A percentile compares a stretch with the other conserved stretches of the same genome.
These are phyloP conservation scores for Pittosporum tobira DNA, from an alignment of 129 eudicot species.

Conservation along the genomic window DNA sequence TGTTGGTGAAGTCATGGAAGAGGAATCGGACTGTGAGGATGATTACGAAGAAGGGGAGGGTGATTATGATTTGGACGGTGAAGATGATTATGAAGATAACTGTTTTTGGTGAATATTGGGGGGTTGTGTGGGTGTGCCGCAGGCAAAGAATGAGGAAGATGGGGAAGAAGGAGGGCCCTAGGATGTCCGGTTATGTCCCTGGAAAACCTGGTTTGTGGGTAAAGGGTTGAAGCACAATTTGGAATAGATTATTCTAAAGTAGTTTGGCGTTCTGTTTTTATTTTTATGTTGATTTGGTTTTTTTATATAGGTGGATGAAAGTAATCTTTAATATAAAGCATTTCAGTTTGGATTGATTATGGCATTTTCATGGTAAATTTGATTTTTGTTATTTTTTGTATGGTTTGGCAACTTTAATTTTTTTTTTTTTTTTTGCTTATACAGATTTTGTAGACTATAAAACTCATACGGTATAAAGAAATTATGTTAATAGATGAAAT, in stretches of 20 bases:
- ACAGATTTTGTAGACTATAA: no score
- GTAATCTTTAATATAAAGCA: no score
- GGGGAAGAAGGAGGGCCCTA: slow-evolving; percentile 63
- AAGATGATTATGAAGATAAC: slow-evolving; percentile 17
- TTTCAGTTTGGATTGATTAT: no score
- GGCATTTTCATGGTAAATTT: no score
- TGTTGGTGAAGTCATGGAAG: slow-evolving; percentile 20
- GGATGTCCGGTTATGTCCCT: slow-evolving; percentile 40
- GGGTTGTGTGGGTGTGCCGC: no score
- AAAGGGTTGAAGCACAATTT: slow-evolving; percentile 58
- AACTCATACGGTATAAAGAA: no score
- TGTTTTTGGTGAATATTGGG: slow-evolving; percentile 41
- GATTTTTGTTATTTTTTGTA: no score
- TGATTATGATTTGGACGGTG: no score
- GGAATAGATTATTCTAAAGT: background rate
- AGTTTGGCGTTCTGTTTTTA: background rate
- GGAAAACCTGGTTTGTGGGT: slow-evolving; percentile 58
- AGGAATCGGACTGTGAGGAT: slow-evolving; percentile 3
- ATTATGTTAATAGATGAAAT: no score
- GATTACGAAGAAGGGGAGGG: slow-evolving; percentile 15
- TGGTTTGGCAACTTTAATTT: no score
- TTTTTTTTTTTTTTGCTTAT: no score
- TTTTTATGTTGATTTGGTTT: background rate
- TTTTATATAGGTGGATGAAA: no score
- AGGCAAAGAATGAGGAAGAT: slow-evolving; percentile 65